phyloP scores from a whole-genome alignment of 2,329 filamentous ascomycete genomes.

The Colletotrichum noveboracense region DNA sequence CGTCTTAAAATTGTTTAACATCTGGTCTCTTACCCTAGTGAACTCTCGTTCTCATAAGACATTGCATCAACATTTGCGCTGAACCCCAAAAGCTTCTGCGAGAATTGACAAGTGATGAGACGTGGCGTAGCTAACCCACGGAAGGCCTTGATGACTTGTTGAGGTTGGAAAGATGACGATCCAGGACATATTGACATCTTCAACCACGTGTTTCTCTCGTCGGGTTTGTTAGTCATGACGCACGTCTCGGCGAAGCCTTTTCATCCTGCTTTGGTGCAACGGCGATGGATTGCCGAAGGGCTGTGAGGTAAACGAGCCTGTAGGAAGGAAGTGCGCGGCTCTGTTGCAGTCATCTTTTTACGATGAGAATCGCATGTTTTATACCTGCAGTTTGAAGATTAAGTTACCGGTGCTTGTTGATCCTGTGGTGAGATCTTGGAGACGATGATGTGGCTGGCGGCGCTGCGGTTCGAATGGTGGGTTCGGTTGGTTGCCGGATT shows the following conservation, averaged over 20 bases:
- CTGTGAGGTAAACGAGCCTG: not conserved
- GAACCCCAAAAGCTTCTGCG: not conserved
- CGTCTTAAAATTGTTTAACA: not conserved
- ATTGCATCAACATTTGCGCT: not conserved
- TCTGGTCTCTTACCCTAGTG: not conserved
- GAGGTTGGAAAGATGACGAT: not conserved
- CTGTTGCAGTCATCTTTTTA: not conserved
- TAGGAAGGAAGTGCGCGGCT: not conserved
- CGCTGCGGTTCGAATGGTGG: not conserved
- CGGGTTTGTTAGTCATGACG: not conserved
- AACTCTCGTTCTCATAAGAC: not conserved
- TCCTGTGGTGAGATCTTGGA: not conserved
- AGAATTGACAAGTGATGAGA: not conserved
- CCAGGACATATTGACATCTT: not conserved
- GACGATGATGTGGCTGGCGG: not conserved
- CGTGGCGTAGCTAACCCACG: not conserved
- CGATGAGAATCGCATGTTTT: not conserved
- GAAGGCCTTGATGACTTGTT: not conserved
- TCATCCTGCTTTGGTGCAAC: not conserved
- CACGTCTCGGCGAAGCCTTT: not conserved
- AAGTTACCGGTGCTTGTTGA: not conserved
- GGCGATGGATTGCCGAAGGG: not conserved
- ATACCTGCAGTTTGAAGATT: not conserved
- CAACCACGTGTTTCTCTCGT: not conserved
- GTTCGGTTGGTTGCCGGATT: not conserved